Conservation (phyloP, 352 stramenopile species). For the Elongisporangium prolatum region DNA sequence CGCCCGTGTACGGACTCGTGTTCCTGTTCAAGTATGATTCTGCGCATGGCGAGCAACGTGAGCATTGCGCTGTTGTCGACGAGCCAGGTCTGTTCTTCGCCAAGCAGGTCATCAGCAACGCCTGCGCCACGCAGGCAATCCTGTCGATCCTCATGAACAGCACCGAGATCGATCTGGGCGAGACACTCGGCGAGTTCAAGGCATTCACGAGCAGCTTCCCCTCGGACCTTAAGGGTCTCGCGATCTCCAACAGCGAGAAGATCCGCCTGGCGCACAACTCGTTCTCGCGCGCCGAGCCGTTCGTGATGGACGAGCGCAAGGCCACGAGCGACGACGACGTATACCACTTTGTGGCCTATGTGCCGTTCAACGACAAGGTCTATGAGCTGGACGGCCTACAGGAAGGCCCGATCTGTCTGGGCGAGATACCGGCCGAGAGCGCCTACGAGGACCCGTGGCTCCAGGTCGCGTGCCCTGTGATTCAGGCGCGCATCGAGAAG, state of each 20-base stretch:
- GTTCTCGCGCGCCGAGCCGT: slow-evolving; percentile 74
- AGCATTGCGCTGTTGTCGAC: slow-evolving; percentile 19
- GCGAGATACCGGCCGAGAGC: slow-evolving; percentile 29
- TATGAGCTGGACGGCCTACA: slow-evolving; percentile 96
- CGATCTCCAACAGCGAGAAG: slow-evolving; percentile 84
- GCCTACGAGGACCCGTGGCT: slow-evolving; percentile 73
- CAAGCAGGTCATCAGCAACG: slow-evolving; percentile 95
- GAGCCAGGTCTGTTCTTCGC: slow-evolving; percentile 91
- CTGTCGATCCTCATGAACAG: slow-evolving; percentile 95
- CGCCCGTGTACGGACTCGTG: slow-evolving; percentile 90
- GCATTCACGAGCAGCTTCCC: slow-evolving; percentile 76
- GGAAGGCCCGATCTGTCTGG: slow-evolving; percentile 87
- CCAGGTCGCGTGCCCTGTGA: slow-evolving; percentile 84
- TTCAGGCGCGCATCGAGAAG: slow-evolving; percentile 92
- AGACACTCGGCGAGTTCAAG: slow-evolving; percentile 72
- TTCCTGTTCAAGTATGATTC: slow-evolving; percentile 96
- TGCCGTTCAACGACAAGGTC: slow-evolving; percentile 83
- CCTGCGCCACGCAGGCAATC: slow-evolving; percentile 96
- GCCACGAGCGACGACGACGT: slow-evolving; percentile 89
- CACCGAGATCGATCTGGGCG: slow-evolving; percentile 55
- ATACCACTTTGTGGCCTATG: slow-evolving; percentile 98
- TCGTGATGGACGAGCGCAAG: slow-evolving; percentile 73
- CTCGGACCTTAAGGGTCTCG: slow-evolving; percentile 74
- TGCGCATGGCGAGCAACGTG: slow-evolving; percentile 31
- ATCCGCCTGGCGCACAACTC: slow-evolving; percentile 85